Evolutionary conservation across 345 rosid genomes (phyloP), one percentile per base, ranked within the genome.

Genomic region (Noccaea bulbosa): DNA sequence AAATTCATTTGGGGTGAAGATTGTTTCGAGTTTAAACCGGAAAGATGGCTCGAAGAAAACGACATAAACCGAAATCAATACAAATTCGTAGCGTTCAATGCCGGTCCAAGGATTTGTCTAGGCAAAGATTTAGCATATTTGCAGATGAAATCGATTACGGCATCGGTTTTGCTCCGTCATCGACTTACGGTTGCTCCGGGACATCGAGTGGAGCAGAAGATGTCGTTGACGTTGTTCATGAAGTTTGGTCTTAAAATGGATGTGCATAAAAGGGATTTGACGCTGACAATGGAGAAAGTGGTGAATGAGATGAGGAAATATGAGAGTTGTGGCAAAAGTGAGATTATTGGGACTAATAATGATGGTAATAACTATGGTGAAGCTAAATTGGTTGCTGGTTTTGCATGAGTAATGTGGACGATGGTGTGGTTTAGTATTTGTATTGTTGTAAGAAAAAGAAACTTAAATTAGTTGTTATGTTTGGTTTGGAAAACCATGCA

Each of bases 211-310:
- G 96, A 89, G 80, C 96, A 84, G 74, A 89, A 89, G 53, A 89
- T 87, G 85, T 89, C 96, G 1, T 51, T 89, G 63, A 89, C 91
- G 3, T 32, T 89, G 80, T 89, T 89, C 81, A 87, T 89, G 96
- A 89, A 89, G 71, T 70, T 70, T 35, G 96, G 96, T 16, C 84
- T 84, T 5, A 67, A 63, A 76, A 79, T 89, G 12, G 41, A 81
- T 54, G 85, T 89, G 62, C 79, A 77, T 5, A 54, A 64, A 45
- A 83, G 92, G 32, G 88, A 85, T 43, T 71, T 89, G 48, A 72
- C 67, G 45, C 56, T 49, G 12, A 51, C 57, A 11, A 33, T 74
- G 45, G 77, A 67, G 20, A 84, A 66, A 39, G 27, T 74, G 37
- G 43, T 65, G 62, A 55, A 64, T 47, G 62, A 55, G 34, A 16